phyloP scores from a whole-genome alignment of 177 flowering plant genomes.

The Vitis hybrid region DNA sequence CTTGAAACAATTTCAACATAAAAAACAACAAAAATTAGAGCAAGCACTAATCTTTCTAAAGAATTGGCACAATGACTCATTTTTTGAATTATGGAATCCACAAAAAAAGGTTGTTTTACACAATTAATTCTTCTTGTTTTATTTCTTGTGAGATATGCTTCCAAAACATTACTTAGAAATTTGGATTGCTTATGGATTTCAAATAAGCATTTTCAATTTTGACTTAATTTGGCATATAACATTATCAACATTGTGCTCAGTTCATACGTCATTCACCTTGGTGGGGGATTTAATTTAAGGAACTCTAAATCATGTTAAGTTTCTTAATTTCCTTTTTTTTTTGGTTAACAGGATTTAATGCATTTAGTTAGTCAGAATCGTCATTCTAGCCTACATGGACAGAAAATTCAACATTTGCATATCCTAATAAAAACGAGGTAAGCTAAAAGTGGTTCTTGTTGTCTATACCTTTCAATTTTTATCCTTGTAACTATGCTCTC shows the following conservation, averaged over 20 bases:
- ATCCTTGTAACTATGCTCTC: neutral
- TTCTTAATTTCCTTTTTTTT: neutral
- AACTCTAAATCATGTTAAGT: neutral
- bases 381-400: conserved; percentile 14
- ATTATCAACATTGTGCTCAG: neutral
- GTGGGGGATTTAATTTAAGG: neutral
- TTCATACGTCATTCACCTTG: neutral
- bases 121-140: too few species aligned
- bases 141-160: too few species aligned
- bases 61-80: too few species aligned
- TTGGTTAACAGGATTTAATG: conserved; percentile 42
- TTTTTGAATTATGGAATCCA: too few species aligned
- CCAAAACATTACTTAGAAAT: neutral
- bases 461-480: neutral
- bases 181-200: neutral
- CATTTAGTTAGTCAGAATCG: conserved; percentile 23
- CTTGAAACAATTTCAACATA: too few species aligned
- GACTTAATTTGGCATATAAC: neutral
- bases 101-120: too few species aligned
- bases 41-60: too few species aligned
- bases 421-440: conserved; percentile 59
- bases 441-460: neutral
- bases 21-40: too few species aligned
- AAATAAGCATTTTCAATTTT: neutral
- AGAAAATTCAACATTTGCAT: conserved; percentile 33